Evolutionary conservation across 495 filamentous ascomycete species (phyloP), one percentile per base, ranked within the genome.

Genomic region (Hypoxylon cercidicola): DNA sequence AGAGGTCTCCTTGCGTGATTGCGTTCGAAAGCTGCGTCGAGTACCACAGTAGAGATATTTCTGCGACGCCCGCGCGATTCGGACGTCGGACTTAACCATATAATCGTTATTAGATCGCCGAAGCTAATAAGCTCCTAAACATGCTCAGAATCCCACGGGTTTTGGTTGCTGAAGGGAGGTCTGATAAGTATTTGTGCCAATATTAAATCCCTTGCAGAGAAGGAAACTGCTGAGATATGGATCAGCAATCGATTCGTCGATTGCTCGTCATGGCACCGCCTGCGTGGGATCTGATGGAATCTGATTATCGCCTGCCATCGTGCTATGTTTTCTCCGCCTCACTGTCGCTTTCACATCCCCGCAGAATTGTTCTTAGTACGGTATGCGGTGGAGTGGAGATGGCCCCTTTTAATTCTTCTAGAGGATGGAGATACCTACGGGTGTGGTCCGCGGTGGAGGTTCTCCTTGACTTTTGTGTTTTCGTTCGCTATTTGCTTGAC

Each of bases 1-100:
- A 55, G 50, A 52, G 58, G 56, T 47, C 15, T 62, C 55, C 58
- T 67, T 67, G 64, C 64, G 52, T 67, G 64, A 62, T 62, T 44
- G 47, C 40, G 20, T 58, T 53, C 45, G 52, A 28, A 57, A 30
- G 45, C 34, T 12, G 19, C 34, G 19, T 15, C 20, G 18, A n/a
- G 9, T 10, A 35, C n/a, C 37, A 32, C 41, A 35, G 25, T 23
- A n/a, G 52, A 47, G 45, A n/a, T 51, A 37, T 55, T 51, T 20
- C 20, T 16, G 45, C 45, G 37, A 39, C 30, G 37, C 21, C 28
- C 39, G 45, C 44, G 20, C 15, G 39, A 41, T 41, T 15, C n/a
- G n/a, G 15, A 41, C 39, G 3, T 41, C 39, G n/a, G 39, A n/a
- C 25, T 3, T 3, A 3, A 28, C 25, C 7, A 28, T 28, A 28